Percentiles rank a stretch among this genome's conserved stretches.
Evolutionary conservation across 495 filamentous ascomycete species (phyloP).

Genomic region (Podospora bellae-mahoneyi): DNA sequence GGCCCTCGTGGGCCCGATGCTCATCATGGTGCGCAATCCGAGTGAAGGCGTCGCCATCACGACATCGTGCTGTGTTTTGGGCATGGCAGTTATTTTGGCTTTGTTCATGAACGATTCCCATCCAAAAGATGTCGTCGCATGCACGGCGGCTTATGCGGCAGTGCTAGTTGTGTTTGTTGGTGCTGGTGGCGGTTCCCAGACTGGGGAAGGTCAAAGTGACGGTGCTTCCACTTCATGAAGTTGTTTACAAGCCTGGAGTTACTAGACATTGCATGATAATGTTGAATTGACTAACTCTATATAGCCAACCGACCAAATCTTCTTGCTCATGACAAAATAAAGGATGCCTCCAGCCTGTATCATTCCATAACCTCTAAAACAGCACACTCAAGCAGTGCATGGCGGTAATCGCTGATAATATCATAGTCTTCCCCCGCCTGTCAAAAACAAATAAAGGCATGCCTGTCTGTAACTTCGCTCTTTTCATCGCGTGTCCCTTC

Average conservation of each 20-base stretch:
- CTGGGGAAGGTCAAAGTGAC: no score
- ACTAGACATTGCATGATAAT: neutral
- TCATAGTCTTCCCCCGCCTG: neutral
- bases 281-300: neutral
- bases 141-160: neutral
- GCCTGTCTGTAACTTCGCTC: no score
- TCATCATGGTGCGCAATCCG: neutral
- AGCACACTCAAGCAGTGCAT: neutral
- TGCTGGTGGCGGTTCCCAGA: neutral
- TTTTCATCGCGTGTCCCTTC: neutral
- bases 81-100: neutral
- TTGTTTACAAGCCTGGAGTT: no score
- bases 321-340: neutral
- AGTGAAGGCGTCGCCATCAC: neutral
- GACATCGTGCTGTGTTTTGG: neutral
- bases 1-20: neutral
- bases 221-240: no score
- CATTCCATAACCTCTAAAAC: neutral
- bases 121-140: neutral
- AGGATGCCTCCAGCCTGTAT: neutral
- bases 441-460: neutral
- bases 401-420: neutral
- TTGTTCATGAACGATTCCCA: neutral
- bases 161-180: neutral
- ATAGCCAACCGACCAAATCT: neutral